Conservation (phyloP, 441 rosid genomes). For the Jatropha podagrica region DNA sequence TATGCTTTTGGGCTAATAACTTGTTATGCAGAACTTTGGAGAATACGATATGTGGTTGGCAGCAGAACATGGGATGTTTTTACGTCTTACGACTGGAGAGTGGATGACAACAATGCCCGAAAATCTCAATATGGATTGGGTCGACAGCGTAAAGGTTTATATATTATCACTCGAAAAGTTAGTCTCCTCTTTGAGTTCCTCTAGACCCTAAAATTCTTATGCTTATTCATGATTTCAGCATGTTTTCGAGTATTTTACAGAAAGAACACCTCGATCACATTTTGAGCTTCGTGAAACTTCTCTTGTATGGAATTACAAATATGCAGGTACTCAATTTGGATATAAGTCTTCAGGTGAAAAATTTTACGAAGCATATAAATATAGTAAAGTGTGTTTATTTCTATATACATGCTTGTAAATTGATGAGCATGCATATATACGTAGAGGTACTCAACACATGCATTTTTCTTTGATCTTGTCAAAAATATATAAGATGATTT, state of each 20-base stretch:
- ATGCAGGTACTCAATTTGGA: constrained; percentile 53
- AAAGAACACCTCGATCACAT: constrained; percentile 79
- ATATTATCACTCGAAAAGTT: constrained; percentile 10
- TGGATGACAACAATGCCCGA: constrained; percentile 96
- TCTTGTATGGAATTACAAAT: constrained; percentile 79
- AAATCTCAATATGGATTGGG: constrained; percentile 79
- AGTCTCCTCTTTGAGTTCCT: constrained; percentile 17
- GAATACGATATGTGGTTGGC: constrained; percentile 78
- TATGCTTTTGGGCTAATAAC: constrained; percentile 16
- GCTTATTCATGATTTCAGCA: constrained; percentile 57
- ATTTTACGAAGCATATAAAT: not conserved
- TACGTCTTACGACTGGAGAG: constrained; percentile 56
- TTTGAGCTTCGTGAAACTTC: constrained; percentile 76
- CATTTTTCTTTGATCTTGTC: not conserved
- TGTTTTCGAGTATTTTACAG: constrained; percentile 80
- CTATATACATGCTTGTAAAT: not conserved
- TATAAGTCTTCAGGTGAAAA: not conserved
- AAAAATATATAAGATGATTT: not conserved
- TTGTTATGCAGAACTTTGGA: constrained; percentile 56
- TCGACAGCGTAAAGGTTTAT: constrained; percentile 72
- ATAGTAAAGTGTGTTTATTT: not conserved
- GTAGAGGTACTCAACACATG: not conserved
- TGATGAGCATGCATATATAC: not conserved
- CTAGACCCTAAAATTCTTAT: constrained; percentile 32
- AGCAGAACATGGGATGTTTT: constrained; percentile 84